Percentiles rank a stretch among this genome's conserved stretches.
phyloP scores from a whole-genome alignment of 1,284 basidiomycete species.

The Fomitiporia mediterranea region DNA sequence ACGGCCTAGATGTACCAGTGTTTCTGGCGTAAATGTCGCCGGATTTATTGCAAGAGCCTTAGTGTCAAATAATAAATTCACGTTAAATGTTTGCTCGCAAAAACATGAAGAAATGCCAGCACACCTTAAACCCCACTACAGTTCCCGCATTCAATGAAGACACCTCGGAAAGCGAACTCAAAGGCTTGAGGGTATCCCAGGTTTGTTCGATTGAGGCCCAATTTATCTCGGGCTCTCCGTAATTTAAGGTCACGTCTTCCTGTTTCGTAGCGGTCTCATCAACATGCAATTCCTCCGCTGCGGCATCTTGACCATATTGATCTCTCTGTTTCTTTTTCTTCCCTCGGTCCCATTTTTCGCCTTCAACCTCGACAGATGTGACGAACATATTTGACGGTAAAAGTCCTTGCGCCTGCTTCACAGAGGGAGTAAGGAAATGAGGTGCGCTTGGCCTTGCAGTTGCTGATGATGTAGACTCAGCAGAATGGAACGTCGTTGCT shows the following conservation, averaged over 20 bases:
- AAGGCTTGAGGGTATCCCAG: constrained; percentile 41
- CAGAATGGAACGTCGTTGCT: constrained; percentile 1
- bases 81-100: background rate
- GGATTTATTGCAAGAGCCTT: constrained; percentile 52
- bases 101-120: constrained; percentile 2
- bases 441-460: constrained; percentile 23
- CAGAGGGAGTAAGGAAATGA: constrained; percentile 60
- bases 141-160: constrained; percentile 33
- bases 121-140: constrained; percentile 52
- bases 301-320: constrained; percentile 12
- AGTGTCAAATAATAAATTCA: background rate
- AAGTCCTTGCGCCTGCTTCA: constrained; percentile 43
- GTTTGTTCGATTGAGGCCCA: constrained; percentile 37
- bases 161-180: constrained; percentile 29
- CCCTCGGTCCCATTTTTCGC: constrained; percentile 31
- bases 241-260: background rate
- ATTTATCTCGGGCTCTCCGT: constrained; percentile 27
- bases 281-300: background rate
- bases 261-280: background rate
- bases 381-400: constrained; percentile 62
- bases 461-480: background rate
- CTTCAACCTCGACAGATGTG: constrained; percentile 63
- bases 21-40: constrained; percentile 48
- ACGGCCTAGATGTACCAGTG: constrained; percentile 40
- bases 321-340: constrained; percentile 28